Base-by-base conservation (phyloP, 1,284 basidiomycete species). In the Cerrena zonata region DNA sequence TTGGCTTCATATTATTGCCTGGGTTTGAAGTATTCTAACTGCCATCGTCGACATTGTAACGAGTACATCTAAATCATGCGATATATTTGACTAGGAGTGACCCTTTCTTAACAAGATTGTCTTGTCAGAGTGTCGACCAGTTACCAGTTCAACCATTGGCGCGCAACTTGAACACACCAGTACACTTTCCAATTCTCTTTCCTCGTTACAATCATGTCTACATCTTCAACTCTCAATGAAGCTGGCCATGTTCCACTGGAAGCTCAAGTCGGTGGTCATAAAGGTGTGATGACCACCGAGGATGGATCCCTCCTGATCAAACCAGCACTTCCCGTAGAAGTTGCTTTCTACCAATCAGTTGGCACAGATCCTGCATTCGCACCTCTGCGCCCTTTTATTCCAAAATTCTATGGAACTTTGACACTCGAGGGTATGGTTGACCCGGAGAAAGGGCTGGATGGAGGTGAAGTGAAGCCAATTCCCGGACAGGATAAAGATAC, bases 221-320 rank as follows among this genome's bases (percentile, higher is more conserved):
- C 50, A 19, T 22, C 51, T 22, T 24, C 38, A 2, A 3, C 49
- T 34, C n/a, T n/a, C n/a, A 26, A 30, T 15, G 19, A 19, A 42
- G 13, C 41, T 24, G 37, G 38, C 5, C 45, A 47, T 37, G n/a
- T 50, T 38, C 57, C 74, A 1, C 73, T 82, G 45, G 64, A 67
- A 1, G 70, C 73, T 54, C 93, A 96, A 70, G 92, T 97, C 34
- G 94, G 90, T 19, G 94, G 94, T 0, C 94, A 98, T 63, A 71
- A 80, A 11, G 86, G 86, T 36, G 82, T 97, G 24, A 75, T 84
- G 53, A 76, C 81, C 7, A 83, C 84, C 24, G 84, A 84, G 53
- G 89, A 89, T 58, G 88, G 85, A 7, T 82, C 80, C 2, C 76
- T 94, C 22, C 75, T 98, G 47, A 87, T 96, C 73, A 97, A 98